Evolutionary conservation across 345 rosid species (phyloP), one percentile per base, ranked within the genome.

Genomic region (Turritis glabra): DNA sequence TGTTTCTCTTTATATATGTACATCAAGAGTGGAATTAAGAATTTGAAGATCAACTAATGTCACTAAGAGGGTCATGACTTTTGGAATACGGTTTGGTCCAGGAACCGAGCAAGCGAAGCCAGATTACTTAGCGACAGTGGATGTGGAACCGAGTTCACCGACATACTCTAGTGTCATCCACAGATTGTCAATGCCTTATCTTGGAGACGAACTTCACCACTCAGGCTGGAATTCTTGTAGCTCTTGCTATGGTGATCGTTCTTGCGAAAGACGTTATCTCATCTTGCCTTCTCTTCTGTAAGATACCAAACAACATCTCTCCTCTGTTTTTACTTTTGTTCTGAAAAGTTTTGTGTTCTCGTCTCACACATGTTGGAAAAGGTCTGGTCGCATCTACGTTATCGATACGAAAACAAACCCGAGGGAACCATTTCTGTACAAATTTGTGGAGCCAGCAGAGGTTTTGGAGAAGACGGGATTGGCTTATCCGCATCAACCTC

Each of bases 201-300:
- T 88, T 12, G 96, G 91, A 50, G 98, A 92, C 61, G 98, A 92
- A 69, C 85, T 92, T 29, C 95, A 92, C 78, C 96, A 90, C 77
- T 81, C 91, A 6, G 98, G 97, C 12, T 90, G 97, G 97, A 92
- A 92, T 75, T 38, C 92, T 0, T 92, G 96, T 82, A 92, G 97
- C 80, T 92, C 97, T 26, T 92, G 96, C 89, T 84, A 86, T 74
- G 88, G 90, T 13, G 91, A 92, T 75, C 83, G 91, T 18, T 84
- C 90, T 1, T 85, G 85, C 21, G 40, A 67, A 1, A 82, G 98
- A 18, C 92, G 89, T 19, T 92, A 79, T 68, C 80, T 92, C 61
- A 69, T 55, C 53, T 54, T 68, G 13, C 38, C 64, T 4, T 69
- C 73, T 43, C 73, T 55, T 44, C 54, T 29, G 73, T 69, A 56